A percentile compares a stretch with the other conserved stretches of the same genome.
Evolutionary conservation across 805 yeast genomes (phyloP).

Genomic region (Lachancea quebecensis): DNA sequence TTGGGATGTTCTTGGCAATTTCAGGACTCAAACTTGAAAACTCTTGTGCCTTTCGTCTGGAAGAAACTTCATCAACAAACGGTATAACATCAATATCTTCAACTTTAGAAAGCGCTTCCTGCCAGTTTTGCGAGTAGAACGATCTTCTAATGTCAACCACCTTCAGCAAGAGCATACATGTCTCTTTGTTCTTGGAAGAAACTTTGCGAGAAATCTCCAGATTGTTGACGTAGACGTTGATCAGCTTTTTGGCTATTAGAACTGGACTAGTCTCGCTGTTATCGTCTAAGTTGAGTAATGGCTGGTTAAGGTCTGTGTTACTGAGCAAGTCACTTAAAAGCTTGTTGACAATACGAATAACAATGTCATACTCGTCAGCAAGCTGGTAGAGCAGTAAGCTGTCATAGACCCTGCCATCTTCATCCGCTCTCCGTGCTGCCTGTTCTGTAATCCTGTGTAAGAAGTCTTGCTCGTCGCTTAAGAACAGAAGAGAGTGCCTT

Average conservation of each 20-base stretch:
- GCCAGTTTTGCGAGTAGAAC: slow-evolving; percentile 53
- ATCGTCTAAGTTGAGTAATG: slow-evolving; percentile 36
- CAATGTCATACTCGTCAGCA: slow-evolving; percentile 81
- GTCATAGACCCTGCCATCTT: slow-evolving; percentile 83
- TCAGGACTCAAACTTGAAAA: slow-evolving; percentile 58
- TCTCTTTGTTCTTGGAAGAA: slow-evolving; percentile 49
- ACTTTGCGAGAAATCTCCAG: slow-evolving; percentile 53
- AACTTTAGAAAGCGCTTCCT: slow-evolving; percentile 47
- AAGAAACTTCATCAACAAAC: slow-evolving; percentile 45
- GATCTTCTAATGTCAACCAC: slow-evolving; percentile 61
- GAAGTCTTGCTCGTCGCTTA: slow-evolving; percentile 53
- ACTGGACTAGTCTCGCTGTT: slow-evolving; percentile 39
- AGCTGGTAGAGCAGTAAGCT: slow-evolving; percentile 81
- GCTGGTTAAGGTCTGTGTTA: slow-evolving; percentile 59
- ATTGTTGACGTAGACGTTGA: slow-evolving; percentile 41
- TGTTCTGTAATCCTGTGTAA: slow-evolving; percentile 68
- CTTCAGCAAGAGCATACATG: slow-evolving; percentile 56
- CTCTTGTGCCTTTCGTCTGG: slow-evolving; percentile 65
- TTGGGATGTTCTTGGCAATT: slow-evolving; percentile 73
- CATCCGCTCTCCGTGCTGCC: slow-evolving; percentile 82
- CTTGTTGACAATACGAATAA: slow-evolving; percentile 64
- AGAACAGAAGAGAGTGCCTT: slow-evolving; percentile 57
- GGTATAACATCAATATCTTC: slow-evolving; percentile 64
- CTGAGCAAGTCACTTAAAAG: slow-evolving; percentile 72
- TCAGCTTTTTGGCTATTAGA: slow-evolving; percentile 33